Base-by-base conservation (phyloP, 2,329 filamentous ascomycete genomes). In the Ophiostoma sp. region DNA sequence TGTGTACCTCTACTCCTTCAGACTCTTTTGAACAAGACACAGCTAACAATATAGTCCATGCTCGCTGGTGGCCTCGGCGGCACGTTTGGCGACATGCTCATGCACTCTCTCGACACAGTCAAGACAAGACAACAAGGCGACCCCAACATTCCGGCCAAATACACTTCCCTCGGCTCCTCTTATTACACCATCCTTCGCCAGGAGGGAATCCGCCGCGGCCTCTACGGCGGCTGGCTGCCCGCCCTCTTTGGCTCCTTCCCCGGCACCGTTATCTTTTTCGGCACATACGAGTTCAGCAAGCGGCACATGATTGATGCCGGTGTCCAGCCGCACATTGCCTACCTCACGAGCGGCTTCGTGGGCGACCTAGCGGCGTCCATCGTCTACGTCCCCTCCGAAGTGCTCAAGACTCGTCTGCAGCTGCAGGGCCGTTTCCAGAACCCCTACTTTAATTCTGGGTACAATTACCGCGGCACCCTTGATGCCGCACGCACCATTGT, bases 21-120 rank as follows among this genome's bases (percentile, higher is more conserved):
- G 7, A 19, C 57, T 55, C 50, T 55, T 2, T 55, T 11, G n/a
- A 12, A 55, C 7, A 15, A 48, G 15, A 36, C 57, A n/a, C 9
- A 68, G 45, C 68, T 76, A 72, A 75, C 74, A 52, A 17, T 2
- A 25, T 25, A 97, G 94, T 91, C 93, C 81, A 99, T 98, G 95
- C 87, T 99, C 79, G 96, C 96, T 45, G 96, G 96, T 79, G 96
- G 95, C 74, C 86, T 97, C 71, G 96, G 97, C 79, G 96, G 96
- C 71, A 95, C 93, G 19, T 97, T 92, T 72, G 96, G 97, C 74
- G 96, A 99, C 82, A 92, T 99, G 88, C 86, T 99, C 77, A 99
- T 99, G 96, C 96, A 99, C 84, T 98, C 95, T 63, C 88, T 99
- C 79, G 96, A 99, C 82, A 99, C 96, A 0, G 96, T 99, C 79